Base-by-base conservation (phyloP, 2,329 filamentous ascomycete genomes). In the Lecanicillium sp. region DNA sequence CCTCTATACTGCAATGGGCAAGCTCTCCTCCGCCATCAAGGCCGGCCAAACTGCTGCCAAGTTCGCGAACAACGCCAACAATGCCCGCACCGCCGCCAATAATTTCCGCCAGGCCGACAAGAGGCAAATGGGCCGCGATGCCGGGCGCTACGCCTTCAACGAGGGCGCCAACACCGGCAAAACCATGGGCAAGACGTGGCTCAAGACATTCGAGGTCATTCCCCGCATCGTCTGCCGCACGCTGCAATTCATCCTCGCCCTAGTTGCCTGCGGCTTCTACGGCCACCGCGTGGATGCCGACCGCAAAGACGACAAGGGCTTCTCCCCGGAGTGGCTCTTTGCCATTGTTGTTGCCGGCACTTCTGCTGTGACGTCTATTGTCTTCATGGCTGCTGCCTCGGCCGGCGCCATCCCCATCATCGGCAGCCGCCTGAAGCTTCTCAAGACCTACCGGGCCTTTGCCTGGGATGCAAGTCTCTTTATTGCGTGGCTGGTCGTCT, bases 241-340 rank as follows among this genome's bases (percentile, higher is more conserved):
- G 58, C 63, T 86, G 26, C 86, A 90, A 60, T 78, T 90, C 59
- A 67, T 87, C 58, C 74, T 87, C 57, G 86, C 78, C 38, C 67
- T 90, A 50, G 76, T 83, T 35, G 79, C 86, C 44, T 74, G 80
- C 48, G 86, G 81, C 20, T 75, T 90, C 48, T 90, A 87, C 57
- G 83, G 78, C 12, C 67, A 73, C 51, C 79, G 83, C 49, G 71
- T 86, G n/a, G 62, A 72, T 51, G 58, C 63, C 5, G 75, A 77
- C 19, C 57, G 55, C 43, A 56, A 59, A 17, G 56, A 53, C 30
- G 62, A 61, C 44, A 53, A 59, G n/a, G 60, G 68, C 10, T 72
- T 79, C 58, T 62, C 67, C 0, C 62, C 74, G 1, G 78, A 78
- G 60, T 87, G 83, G 81, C 71, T 73, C 11, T 88, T 78, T 62